Evolutionary conservation across 2,329 filamentous ascomycete genomes (phyloP).

Genomic region (Lojkania enalia): DNA sequence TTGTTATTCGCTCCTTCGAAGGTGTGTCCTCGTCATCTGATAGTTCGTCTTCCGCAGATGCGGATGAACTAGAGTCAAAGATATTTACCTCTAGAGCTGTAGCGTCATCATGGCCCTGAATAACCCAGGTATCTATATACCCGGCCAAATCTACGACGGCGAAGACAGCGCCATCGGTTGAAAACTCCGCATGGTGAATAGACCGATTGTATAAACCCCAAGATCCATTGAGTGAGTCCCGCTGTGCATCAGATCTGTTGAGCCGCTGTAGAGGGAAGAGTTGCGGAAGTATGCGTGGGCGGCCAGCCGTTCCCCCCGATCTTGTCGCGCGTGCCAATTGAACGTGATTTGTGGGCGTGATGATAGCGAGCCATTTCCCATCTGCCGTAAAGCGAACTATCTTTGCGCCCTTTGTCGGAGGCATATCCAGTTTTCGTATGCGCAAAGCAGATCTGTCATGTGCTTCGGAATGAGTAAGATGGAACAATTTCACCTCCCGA

Average conservation of each 20-base stretch:
- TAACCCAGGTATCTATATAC: constrained; percentile 82
- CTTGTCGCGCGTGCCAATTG: constrained; percentile 52
- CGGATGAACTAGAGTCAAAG: constrained; percentile 34
- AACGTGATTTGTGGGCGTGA: constrained; percentile 51
- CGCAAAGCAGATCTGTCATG: constrained; percentile 63
- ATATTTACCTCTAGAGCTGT: constrained; percentile 48
- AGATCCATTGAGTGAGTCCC: constrained; percentile 60
- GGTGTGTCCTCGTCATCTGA: constrained; percentile 48
- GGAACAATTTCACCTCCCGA: constrained; percentile 76
- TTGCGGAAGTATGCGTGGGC: constrained; percentile 43
- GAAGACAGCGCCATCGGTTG: constrained; percentile 76
- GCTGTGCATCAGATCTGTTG: constrained; percentile 28
- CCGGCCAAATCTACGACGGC: constrained; percentile 81
- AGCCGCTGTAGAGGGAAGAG: constrained; percentile 46
- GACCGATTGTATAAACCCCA: constrained; percentile 76
- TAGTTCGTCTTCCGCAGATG: constrained; percentile 35
- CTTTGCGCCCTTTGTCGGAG: constrained; percentile 68
- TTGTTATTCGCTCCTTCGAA: constrained; percentile 52
- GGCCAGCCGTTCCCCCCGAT: constrained; percentile 45
- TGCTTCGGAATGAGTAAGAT: constrained; percentile 59
- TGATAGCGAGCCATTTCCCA: constrained; percentile 67
- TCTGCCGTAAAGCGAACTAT: constrained; percentile 71
- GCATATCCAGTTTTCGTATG: constrained; percentile 70
- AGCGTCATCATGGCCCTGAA: constrained; percentile 61
- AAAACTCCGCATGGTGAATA: constrained; percentile 76